Percentiles rank a stretch among this genome's conserved stretches.
These are phyloP conservation scores for Gnetum montanum DNA, from an alignment of 75 land plant genomes.

Conservation along the genomic window DNA sequence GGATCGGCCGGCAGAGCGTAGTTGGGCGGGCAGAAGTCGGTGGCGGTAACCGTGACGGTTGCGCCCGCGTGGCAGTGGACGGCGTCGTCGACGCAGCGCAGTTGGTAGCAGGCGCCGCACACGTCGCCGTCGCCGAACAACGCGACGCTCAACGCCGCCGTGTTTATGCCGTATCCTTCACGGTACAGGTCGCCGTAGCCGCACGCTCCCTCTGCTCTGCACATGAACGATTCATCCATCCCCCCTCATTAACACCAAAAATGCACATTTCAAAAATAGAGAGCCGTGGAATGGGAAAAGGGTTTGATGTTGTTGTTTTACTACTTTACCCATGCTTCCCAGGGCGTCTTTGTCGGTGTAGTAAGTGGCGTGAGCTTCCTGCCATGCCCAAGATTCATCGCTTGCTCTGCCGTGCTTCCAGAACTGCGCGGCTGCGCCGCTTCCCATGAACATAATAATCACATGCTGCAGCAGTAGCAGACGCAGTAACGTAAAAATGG, in stretches of 20 bases:
- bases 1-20: slow-evolving; percentile 40
- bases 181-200: slow-evolving; percentile 47
- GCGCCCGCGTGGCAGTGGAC: slow-evolving; percentile 62
- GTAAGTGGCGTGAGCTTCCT: not conserved
- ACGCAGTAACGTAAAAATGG: too few species aligned
- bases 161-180: slow-evolving; percentile 47
- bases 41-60: slow-evolving; percentile 52
- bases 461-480: too few species aligned
- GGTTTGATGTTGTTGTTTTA: not conserved
- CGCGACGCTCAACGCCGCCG: slow-evolving; percentile 57
- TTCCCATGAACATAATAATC: too few species aligned
- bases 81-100: slow-evolving; percentile 47
- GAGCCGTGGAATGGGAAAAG: not conserved
- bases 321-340: slow-evolving; percentile 3
- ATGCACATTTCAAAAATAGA: not conserved
- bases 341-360: slow-evolving; percentile 4
- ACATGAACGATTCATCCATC: not conserved
- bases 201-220: slow-evolving; percentile 49
- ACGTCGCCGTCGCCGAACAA: slow-evolving; percentile 44
- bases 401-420: not conserved
- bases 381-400: too few species aligned
- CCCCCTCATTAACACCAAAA: not conserved
- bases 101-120: slow-evolving; percentile 63
- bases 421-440: too few species aligned
- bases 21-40: slow-evolving; percentile 69